Evolutionary conservation across 2,329 filamentous ascomycete genomes (phyloP).

Genomic region (Botrytis fragariae): DNA sequence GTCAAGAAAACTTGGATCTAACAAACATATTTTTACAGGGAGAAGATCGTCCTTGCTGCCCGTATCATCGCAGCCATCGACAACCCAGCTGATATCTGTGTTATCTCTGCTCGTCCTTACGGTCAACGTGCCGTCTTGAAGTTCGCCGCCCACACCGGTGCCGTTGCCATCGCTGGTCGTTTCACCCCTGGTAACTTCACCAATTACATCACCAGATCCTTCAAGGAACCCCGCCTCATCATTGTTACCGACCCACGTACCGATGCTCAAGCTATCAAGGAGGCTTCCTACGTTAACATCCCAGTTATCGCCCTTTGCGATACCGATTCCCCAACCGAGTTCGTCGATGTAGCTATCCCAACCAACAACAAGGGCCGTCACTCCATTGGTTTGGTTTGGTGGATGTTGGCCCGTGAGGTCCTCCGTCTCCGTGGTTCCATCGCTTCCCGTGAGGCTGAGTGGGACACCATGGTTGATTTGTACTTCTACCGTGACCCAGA

Average conservation of each 20-base stretch:
- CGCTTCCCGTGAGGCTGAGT: conserved; percentile 91
- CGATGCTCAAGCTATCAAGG: conserved; percentile 99
- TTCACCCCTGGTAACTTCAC: conserved; percentile 99
- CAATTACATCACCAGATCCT: conserved; percentile 99
- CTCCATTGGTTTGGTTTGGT: conserved; percentile 98
- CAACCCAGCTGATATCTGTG: conserved; percentile 98
- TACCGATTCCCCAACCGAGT: conserved; percentile 99
- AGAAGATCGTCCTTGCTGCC: conserved; percentile 99
- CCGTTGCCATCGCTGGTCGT: conserved; percentile 95
- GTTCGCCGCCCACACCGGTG: conserved; percentile 98
- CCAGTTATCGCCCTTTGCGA: conserved; percentile 99
- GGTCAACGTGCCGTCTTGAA: conserved; percentile 99
- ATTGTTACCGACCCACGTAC: conserved; percentile 99
- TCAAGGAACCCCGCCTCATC: conserved; percentile 99
- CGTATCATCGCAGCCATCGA: conserved; percentile 98
- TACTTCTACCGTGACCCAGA: conserved; percentile 99
- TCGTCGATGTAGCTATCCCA: conserved; percentile 98
- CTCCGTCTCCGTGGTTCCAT: conserved; percentile 97
- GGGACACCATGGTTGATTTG: conserved; percentile 99
- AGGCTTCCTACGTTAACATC: conserved; percentile 99
- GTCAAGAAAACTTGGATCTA: conserved; percentile 98
- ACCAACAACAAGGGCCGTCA: conserved; percentile 99
- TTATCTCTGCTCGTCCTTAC: conserved; percentile 99
- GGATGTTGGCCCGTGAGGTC: conserved; percentile 99
- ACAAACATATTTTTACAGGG: conserved; percentile 68